These are phyloP conservation scores for Gyrodon lividus DNA, from an alignment of 768 basidiomycete genomes.

Conservation along the genomic window DNA sequence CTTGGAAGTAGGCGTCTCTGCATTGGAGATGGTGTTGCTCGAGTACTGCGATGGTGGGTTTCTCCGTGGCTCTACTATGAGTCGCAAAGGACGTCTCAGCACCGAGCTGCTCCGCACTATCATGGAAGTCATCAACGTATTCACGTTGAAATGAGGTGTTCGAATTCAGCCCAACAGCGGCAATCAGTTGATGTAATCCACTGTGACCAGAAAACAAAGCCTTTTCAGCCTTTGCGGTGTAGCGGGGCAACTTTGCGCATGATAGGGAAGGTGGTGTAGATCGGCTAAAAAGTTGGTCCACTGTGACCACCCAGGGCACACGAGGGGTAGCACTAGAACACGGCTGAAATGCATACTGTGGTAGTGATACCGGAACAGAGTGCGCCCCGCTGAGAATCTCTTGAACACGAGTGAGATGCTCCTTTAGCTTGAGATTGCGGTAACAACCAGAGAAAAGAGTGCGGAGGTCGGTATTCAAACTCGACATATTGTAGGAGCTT, in stretches of 20 bases:
- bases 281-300: constrained; percentile 8
- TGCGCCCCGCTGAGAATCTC: neutral
- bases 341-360: constrained; percentile 8
- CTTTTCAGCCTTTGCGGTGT: neutral
- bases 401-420: constrained; percentile 15
- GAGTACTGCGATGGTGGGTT: constrained; percentile 4
- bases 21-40: constrained; percentile 7
- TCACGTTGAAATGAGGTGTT: constrained; percentile 7
- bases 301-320: neutral
- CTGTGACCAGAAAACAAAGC: neutral
- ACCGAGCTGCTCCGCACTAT: constrained; percentile 14
- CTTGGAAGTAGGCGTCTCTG: constrained; percentile 2
- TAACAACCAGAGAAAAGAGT: constrained; percentile 16
- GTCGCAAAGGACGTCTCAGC: neutral
- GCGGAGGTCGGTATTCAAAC: neutral
- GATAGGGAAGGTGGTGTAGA: neutral
- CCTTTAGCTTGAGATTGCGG: constrained; percentile 13
- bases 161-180: neutral
- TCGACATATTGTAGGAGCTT: constrained; percentile 2
- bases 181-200: constrained; percentile 8
- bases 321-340: neutral
- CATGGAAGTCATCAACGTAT: constrained; percentile 11
- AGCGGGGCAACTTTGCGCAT: neutral
- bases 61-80: neutral
- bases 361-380: neutral